Conservation (phyloP, 225 moss, liverwort and hornwort species). For the Polytrichum commune region DNA sequence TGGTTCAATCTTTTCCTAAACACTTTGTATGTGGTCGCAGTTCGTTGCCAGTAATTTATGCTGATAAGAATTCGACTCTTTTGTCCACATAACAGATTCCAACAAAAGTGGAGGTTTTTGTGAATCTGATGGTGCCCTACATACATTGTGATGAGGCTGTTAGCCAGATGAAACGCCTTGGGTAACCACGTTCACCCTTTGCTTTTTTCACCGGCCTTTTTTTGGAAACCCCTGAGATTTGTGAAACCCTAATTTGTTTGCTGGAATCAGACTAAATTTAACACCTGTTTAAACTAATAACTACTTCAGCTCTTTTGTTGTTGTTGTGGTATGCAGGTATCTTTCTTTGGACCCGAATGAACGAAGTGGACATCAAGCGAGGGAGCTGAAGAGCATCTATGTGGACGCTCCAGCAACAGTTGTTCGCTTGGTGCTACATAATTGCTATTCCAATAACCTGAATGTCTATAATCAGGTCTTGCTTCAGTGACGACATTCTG, state of each 20-base stretch:
- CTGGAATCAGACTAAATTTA: no score
- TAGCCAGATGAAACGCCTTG: slow-evolving; percentile 72
- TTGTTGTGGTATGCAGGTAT: slow-evolving; percentile 34
- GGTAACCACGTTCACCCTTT: slow-evolving; percentile 32
- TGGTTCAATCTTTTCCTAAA: no score
- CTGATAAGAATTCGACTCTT: neutral
- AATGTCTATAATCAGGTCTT: slow-evolving; percentile 73
- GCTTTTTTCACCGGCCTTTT: no score
- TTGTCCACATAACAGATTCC: slow-evolving; percentile 59
- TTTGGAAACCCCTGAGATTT: no score
- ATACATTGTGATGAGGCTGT: slow-evolving; percentile 49
- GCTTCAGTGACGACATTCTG: no score
- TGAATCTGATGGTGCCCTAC: slow-evolving; percentile 56
- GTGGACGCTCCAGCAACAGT: slow-evolving; percentile 76
- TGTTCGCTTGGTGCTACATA: slow-evolving; percentile 83
- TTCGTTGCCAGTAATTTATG: no score
- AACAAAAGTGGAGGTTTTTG: slow-evolving; percentile 85
- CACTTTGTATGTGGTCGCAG: no score
- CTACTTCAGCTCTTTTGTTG: neutral
- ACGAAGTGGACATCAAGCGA: slow-evolving; percentile 70
- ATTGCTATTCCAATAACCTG: slow-evolving; percentile 59
- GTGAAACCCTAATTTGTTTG: no score
- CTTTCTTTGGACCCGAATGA: slow-evolving; percentile 81
- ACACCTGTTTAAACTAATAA: neutral
- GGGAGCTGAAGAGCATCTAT: slow-evolving; percentile 81